Evolutionary conservation across 768 basidiomycete species (phyloP), one percentile per base, ranked within the genome.

Genomic region (Myochromella boudieri): DNA sequence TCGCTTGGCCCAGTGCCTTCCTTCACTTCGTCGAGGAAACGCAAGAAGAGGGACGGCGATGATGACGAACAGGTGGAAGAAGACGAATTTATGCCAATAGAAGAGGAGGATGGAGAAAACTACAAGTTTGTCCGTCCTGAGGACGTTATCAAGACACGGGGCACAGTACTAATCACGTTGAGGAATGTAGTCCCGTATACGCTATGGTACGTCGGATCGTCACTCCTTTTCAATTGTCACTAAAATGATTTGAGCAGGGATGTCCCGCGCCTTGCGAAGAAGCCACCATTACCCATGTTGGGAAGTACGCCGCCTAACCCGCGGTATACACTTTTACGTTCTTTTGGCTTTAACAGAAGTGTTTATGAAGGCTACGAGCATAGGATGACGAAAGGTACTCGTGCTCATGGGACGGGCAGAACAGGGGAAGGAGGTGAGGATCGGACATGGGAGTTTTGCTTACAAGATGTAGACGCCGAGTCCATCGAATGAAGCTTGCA

Each of bases 351-450:
- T 60, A 70, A 81, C 32, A 73, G 88, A 32, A 63, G 63, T 8
- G 52, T 69, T 0, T 98, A 92, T 82, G 80, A 77, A 38, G 92
- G 91, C 1, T 98, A 97, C 57, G 85, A 85, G 56, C 95, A 98
- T 63, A 73, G 91, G n/a, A 87, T 95, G 84, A 97, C 95, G 3
- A 87, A 93, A 59, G 95, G 95, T 4, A 91, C 80, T 69, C 75
- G 80, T 62, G 88, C 64, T 0, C 78, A 78, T 60, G 85, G 80
- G 22, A 77, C 69, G 31, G 81, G 78, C 21, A 84, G 64, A 68
- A 89, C 81, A 10, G 87, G 81, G 28, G 82, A 81, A 59, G 85
- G 80, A 7, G 88, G 82, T 37, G 88, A 84, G 56, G 87, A 92
- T 54, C 73, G 90, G 49, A 93, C 89, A 52, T 95, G 92, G 91